Evolutionary conservation across 257 asterid genomes (phyloP).

Genomic region (Cordia subcordata): DNA sequence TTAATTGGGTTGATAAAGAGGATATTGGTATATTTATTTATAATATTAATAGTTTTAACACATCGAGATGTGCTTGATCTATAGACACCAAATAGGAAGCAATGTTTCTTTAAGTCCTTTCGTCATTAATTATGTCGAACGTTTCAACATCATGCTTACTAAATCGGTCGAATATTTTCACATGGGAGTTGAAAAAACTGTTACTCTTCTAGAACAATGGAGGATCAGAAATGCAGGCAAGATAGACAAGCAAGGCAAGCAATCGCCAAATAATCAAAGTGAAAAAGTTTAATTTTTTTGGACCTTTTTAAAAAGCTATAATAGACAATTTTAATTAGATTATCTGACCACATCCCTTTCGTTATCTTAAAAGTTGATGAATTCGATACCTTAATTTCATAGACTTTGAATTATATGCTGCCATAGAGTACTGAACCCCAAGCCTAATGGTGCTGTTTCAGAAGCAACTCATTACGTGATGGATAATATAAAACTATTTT

Average conservation of each 20-base stretch:
- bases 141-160: neutral
- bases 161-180: too few species aligned
- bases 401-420: slow-evolving; percentile 48
- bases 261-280: slow-evolving; percentile 17
- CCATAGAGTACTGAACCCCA: too few species aligned
- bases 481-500: neutral
- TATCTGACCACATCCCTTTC: slow-evolving; percentile 37
- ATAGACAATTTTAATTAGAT: slow-evolving; percentile 6
- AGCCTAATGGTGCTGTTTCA: too few species aligned
- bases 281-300: slow-evolving; percentile 1
- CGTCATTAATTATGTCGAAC: neutral
- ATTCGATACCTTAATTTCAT: slow-evolving; percentile 41
- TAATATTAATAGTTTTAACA: slow-evolving; percentile 6
- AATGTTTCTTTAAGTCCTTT: slow-evolving; percentile 3
- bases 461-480: too few species aligned
- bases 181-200: neutral
- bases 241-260: slow-evolving; percentile 20
- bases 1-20: too few species aligned
- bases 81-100: slow-evolving; percentile 25
- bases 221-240: slow-evolving; percentile 3
- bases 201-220: slow-evolving; percentile 8
- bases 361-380: slow-evolving; percentile 47
- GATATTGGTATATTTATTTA: too few species aligned
- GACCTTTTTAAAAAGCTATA: slow-evolving; percentile 11
- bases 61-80: slow-evolving; percentile 1